phyloP scores from a whole-genome alignment of 257 asterid genomes.

The Nicotiana tabacum region DNA sequence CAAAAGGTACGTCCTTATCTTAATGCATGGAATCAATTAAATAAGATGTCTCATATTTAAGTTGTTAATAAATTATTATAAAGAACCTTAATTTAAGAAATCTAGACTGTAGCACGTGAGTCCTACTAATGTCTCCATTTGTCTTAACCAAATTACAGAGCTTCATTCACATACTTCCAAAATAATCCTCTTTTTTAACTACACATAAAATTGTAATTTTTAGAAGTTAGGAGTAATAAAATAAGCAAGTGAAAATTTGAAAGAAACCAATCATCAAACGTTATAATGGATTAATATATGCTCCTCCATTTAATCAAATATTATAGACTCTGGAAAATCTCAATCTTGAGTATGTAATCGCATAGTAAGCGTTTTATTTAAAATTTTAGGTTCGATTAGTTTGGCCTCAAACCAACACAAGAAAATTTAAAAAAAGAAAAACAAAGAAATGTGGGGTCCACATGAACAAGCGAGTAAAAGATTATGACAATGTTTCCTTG shows the following conservation, averaged over 20 bases:
- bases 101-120: constrained; percentile 19
- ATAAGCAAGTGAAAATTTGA: background rate
- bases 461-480: background rate
- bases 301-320: too few relatives aligned
- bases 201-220: background rate
- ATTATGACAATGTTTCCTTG: background rate
- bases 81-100: background rate
- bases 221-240: background rate
- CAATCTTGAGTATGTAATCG: too few relatives aligned
- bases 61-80: background rate
- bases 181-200: constrained; percentile 10
- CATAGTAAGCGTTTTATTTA: too few relatives aligned
- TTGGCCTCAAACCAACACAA: too few relatives aligned
- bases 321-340: too few relatives aligned
- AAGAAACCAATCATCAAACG: too few relatives aligned
- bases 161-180: constrained; percentile 21
- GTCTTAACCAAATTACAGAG: background rate
- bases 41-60: background rate
- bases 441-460: background rate
- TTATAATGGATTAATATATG: too few relatives aligned
- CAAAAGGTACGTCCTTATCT: background rate
- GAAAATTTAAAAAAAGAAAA: background rate
- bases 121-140: constrained; percentile 9
- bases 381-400: too few relatives aligned
- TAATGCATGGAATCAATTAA: background rate